A percentile compares a stretch with the other conserved stretches of the same genome.
These are phyloP conservation scores for Pinus taeda DNA, from an alignment of 75 land plant species.

Conservation along the genomic window DNA sequence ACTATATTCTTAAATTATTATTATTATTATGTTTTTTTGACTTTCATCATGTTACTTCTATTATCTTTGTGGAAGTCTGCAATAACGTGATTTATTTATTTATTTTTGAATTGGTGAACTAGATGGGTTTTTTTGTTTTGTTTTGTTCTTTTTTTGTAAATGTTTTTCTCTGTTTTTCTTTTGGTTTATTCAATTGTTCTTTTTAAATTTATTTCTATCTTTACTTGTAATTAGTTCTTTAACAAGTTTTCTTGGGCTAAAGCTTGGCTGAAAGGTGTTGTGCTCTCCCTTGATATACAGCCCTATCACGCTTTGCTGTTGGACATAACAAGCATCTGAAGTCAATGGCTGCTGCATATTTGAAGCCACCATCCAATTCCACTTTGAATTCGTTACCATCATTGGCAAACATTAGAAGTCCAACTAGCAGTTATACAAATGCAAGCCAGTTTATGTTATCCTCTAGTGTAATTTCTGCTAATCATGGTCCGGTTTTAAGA, in stretches of 20 bases:
- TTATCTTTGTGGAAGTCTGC: background rate
- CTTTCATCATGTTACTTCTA: background rate
- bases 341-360: slow-evolving; percentile 77
- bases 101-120: background rate
- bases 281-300: slow-evolving; percentile 36
- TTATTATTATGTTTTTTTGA: background rate
- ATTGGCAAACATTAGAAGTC: slow-evolving; percentile 22
- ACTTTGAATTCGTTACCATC: slow-evolving; percentile 50
- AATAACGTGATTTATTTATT: background rate
- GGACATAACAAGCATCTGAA: slow-evolving; percentile 84
- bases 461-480: slow-evolving; percentile 35
- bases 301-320: slow-evolving; percentile 81
- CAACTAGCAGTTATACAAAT: slow-evolving; percentile 34
- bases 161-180: no score
- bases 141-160: no score
- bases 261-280: background rate
- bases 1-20: no score
- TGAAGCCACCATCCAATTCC: slow-evolving; percentile 72
- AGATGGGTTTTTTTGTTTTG: no score
- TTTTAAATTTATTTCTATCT: no score
- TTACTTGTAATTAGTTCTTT: no score
- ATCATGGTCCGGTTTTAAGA: slow-evolving; percentile 46
- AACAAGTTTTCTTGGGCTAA: background rate
- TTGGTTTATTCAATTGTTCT: no score
- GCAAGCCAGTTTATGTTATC: slow-evolving; percentile 32